A percentile compares a stretch with the other conserved stretches of the same genome.
These are phyloP conservation scores for Anthracocystis walkeri DNA, from an alignment of 1,284 basidiomycete genomes.

Conservation along the genomic window DNA sequence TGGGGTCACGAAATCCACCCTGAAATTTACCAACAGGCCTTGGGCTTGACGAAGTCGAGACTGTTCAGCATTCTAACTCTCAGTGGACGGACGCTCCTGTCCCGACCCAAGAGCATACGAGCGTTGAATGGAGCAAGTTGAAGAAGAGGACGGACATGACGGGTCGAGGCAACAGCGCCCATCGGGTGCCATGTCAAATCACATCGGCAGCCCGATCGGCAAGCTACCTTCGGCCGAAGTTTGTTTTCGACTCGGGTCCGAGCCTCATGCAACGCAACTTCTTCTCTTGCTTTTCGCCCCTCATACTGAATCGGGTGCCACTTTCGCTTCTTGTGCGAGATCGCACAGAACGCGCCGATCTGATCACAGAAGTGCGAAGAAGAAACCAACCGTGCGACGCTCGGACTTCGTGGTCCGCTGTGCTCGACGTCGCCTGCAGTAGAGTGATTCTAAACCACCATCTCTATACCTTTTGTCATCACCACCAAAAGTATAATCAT, in stretches of 20 bases:
- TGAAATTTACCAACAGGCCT: neutral
- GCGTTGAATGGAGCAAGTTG: neutral
- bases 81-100: neutral
- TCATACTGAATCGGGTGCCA: constrained; percentile 5
- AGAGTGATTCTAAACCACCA: constrained; percentile 25
- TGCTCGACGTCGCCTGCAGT: neutral
- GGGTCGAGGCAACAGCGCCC: neutral
- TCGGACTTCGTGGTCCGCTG: neutral
- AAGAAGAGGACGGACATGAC: neutral
- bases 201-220: constrained; percentile 4
- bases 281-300: no score
- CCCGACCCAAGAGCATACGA: no score
- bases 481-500: constrained; percentile 14
- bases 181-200: no score
- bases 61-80: neutral
- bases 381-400: neutral
- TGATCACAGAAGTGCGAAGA: constrained; percentile 7
- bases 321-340: neutral
- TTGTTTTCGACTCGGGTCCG: constrained; percentile 1
- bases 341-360: neutral
- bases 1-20: neutral
- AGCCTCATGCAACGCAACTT: neutral
- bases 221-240: constrained; percentile 1
- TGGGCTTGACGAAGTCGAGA: neutral
- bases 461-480: constrained; percentile 22